A percentile compares a stretch with the other conserved stretches of the same genome.
Conservation (phyloP, 2,329 filamentous ascomycete genomes). For the Dendrostoma leiphaemia region DNA sequence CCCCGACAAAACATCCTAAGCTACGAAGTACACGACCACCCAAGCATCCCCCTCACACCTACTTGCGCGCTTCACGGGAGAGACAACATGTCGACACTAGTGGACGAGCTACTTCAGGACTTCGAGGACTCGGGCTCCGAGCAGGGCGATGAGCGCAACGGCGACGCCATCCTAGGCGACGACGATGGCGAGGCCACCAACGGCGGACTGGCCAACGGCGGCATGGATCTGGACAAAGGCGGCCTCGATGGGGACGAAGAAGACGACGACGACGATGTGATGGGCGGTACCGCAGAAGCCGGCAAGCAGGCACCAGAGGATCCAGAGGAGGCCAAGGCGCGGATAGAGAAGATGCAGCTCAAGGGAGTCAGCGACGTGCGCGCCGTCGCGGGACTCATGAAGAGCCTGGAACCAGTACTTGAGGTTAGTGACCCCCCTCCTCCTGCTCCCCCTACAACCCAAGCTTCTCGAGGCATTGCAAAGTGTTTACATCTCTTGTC, state of each 20-base stretch:
- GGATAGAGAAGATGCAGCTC: slow-evolving; percentile 80
- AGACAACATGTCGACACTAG: slow-evolving; percentile 76
- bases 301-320: slow-evolving; percentile 54
- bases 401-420: slow-evolving; percentile 75
- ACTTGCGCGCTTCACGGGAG: background rate
- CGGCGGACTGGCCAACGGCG: slow-evolving; percentile 35
- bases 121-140: slow-evolving; percentile 86
- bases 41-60: too few species aligned
- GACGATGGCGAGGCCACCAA: slow-evolving; percentile 38
- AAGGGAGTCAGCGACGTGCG: slow-evolving; percentile 73
- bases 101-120: slow-evolving; percentile 88
- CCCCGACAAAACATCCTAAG: background rate
- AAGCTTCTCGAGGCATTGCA: slow-evolving; percentile 29
- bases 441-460: slow-evolving; percentile 7
- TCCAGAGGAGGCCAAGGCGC: slow-evolving; percentile 70
- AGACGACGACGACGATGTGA: slow-evolving; percentile 60
- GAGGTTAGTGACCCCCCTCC: slow-evolving; percentile 60
- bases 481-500: slow-evolving; percentile 62
- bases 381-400: slow-evolving; percentile 77
- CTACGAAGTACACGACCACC: too few species aligned
- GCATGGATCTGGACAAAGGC: slow-evolving; percentile 60
- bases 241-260: slow-evolving; percentile 57
- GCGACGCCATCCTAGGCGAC: slow-evolving; percentile 43
- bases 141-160: slow-evolving; percentile 59
- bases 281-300: slow-evolving; percentile 44